Evolutionary conservation across 2,329 filamentous ascomycete species (phyloP).

Genomic region (Exophiala viscosa): DNA sequence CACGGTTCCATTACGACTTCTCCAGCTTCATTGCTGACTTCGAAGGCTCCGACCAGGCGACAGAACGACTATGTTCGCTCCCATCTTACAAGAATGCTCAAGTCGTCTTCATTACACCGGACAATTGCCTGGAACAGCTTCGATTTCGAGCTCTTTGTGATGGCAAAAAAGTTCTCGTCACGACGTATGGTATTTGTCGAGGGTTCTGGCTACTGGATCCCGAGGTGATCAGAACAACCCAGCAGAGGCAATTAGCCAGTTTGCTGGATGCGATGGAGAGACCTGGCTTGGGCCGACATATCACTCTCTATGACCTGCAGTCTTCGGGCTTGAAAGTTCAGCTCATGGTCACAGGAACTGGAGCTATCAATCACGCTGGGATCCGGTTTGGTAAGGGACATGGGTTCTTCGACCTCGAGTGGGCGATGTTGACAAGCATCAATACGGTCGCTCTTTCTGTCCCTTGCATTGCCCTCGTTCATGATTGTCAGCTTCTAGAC

Average conservation of each 20-base stretch:
- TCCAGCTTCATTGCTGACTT: conserved; percentile 45
- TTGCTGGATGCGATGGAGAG: conserved; percentile 45
- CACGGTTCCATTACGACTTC: conserved; percentile 44
- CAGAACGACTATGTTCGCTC: conserved; percentile 32
- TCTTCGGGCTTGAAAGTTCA: conserved; percentile 31
- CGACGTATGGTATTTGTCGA: conserved; percentile 41
- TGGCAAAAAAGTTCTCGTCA: conserved; percentile 41
- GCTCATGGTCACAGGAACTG: conserved; percentile 40
- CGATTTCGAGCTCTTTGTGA: conserved; percentile 38
- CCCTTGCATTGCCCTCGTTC: conserved; percentile 37
- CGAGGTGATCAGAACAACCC: conserved; percentile 28
- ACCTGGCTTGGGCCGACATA: conserved; percentile 30
- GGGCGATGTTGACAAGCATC: conserved; percentile 39
- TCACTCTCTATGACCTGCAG: conserved; percentile 38
- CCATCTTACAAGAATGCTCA: conserved; percentile 33
- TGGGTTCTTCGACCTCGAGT: conserved; percentile 44
- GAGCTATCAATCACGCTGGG: conserved; percentile 39
- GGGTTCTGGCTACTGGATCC: conserved; percentile 44
- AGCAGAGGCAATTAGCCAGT: conserved; percentile 35
- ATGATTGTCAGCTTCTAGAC: conserved; percentile 43
- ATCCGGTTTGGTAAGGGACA: conserved; percentile 41
- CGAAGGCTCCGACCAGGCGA: conserved; percentile 35
- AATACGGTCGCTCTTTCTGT: conserved; percentile 31
- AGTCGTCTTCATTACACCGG: conserved; percentile 41
- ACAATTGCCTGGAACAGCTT: conserved; percentile 45